Evolutionary conservation across 768 basidiomycete species (phyloP).

Genomic region (Boletus pseudo-olivaceus): DNA sequence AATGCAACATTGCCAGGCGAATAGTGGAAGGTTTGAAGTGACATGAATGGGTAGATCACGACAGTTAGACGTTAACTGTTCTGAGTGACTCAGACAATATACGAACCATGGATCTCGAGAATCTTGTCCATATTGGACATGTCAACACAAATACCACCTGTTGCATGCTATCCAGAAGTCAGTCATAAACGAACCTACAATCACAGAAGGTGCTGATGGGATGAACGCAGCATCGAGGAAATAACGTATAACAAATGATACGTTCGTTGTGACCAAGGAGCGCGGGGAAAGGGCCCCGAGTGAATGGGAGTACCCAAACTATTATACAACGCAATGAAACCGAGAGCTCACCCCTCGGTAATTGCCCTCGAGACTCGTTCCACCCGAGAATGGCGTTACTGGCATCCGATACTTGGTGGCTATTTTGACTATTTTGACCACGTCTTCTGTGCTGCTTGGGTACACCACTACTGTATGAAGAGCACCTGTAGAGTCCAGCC

Average conservation of each 20-base stretch:
- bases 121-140: slow-evolving; percentile 78
- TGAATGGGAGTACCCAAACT: not conserved
- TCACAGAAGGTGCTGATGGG: not conserved
- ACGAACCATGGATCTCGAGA: slow-evolving; percentile 64
- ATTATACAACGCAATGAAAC: not conserved
- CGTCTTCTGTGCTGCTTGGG: slow-evolving; percentile 72
- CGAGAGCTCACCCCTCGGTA: slow-evolving; percentile 51
- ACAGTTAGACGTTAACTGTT: not conserved
- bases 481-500: slow-evolving; percentile 36
- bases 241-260: not conserved
- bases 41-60: not conserved
- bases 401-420: slow-evolving; percentile 77
- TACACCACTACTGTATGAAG: slow-evolving; percentile 62
- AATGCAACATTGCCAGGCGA: not conserved
- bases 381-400: slow-evolving; percentile 74
- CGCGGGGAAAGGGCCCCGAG: not conserved
- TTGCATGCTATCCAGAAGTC: slow-evolving; percentile 11
- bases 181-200: not conserved
- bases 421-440: slow-evolving; percentile 71
- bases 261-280: not conserved
- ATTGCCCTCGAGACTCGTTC: slow-evolving; percentile 80
- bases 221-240: not conserved
- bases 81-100: not conserved
- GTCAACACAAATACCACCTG: slow-evolving; percentile 77
- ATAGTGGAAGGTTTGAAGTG: not conserved